Base-by-base conservation (phyloP, 1,139 yeast species). In the Geotrichum histeridarum region DNA sequence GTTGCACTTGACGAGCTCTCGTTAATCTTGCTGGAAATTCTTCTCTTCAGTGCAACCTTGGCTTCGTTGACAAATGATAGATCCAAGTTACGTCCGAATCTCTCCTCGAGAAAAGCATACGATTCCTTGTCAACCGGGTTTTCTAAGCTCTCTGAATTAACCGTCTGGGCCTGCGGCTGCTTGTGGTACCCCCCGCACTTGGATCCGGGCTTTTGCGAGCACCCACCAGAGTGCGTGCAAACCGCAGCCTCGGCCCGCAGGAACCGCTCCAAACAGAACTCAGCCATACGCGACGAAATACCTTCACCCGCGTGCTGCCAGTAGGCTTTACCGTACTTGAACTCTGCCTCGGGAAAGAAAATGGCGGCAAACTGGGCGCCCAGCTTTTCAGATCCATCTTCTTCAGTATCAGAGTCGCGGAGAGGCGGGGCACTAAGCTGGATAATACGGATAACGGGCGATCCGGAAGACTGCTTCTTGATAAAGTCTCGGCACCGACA, bases 261-360 rank as follows among this genome's bases (percentile, higher is more conserved):
- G 62, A 86, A 73, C 62, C 82, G 87, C 57, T 80, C 81, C 56
- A 86, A 70, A 44, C 87, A 81, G 64, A 88, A 93, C 68, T 91
- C 97, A 1, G 91, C 97, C 70, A 84, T 74, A 64, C 98, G 75
- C 9, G 96, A 87, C 17, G 96, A 87, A 44, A 93, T 80, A 11
- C 96, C 96, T 69, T 93, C 98, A 35, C 99, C 99, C 0, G 95
- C 77, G 65, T 91, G 97, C 67, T 91, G 97, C 99, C 99, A 93
- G 71, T 87, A 93, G 63, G 82, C 82, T 67, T 89, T 90, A 36
- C 94, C 93, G 5, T 86, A 67, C 1, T 80, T 70, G 60, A 75
- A 82, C 51, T 79, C 80, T 1, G 71, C 66, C 1, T 76, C 73
- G 0, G 88, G 88, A 63, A 85, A 84, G 62, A 93, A 86, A 1